Conservation (phyloP, 2,329 filamentous ascomycete species). For the Trichophyton simii region DNA sequence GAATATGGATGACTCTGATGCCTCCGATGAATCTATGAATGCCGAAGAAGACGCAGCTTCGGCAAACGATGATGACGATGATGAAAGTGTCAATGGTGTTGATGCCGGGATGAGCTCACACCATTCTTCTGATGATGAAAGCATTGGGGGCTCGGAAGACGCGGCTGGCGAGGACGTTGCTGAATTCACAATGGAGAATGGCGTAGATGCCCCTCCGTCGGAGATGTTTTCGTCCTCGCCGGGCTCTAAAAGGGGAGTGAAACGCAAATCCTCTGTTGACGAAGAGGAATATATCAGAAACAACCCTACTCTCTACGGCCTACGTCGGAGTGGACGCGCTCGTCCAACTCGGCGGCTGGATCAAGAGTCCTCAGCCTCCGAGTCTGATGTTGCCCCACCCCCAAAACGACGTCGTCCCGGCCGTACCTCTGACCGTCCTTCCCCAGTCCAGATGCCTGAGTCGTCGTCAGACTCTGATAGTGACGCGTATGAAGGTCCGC, state of each 20-base stretch:
- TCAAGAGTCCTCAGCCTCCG: constrained; percentile 52
- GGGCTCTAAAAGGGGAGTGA: constrained; percentile 54
- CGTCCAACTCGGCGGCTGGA: constrained; percentile 51
- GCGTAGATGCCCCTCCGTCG: constrained; percentile 1
- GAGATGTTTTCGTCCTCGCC: constrained; percentile 23
- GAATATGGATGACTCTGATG: constrained; percentile 4
- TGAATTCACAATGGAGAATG: constrained; percentile 61
- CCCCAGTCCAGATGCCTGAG: constrained; percentile 38
- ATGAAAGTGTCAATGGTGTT: background rate
- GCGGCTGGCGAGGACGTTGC: constrained; percentile 41
- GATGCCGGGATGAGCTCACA: constrained; percentile 22
- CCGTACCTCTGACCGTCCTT: constrained; percentile 36
- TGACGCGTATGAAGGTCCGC: constrained; percentile 65
- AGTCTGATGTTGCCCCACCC: constrained; percentile 52
- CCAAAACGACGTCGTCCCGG: constrained; percentile 36
- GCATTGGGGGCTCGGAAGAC: constrained; percentile 40
- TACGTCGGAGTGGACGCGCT: constrained; percentile 71
- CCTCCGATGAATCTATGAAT: constrained; percentile 1
- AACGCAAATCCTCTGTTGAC: constrained; percentile 59
- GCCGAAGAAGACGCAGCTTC: constrained; percentile 13
- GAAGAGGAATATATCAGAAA: constrained; percentile 77
- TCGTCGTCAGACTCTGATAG: constrained; percentile 55
- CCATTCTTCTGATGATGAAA: constrained; percentile 39
- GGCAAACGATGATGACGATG: constrained; percentile 2
- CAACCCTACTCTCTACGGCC: constrained; percentile 88